phyloP scores from a whole-genome alignment of 352 stramenopile genomes.

The Pythium utonaiense region DNA sequence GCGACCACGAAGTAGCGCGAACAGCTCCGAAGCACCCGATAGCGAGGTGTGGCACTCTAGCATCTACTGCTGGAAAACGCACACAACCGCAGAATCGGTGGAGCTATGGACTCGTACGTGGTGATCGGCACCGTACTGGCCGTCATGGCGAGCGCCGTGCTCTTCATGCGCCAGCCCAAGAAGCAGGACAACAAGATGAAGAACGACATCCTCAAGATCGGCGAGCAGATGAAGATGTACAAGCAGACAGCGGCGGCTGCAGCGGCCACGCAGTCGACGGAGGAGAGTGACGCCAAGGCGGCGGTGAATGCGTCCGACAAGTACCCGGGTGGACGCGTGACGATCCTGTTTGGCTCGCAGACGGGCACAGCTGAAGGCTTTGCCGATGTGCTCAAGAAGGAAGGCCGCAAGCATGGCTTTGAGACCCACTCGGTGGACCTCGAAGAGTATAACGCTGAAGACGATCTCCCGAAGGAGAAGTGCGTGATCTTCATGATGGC shows the following conservation, averaged over 20 bases:
- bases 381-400: slow-evolving; percentile 90
- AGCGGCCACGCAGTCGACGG: background rate
- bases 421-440: slow-evolving; percentile 89
- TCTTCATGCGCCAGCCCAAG: slow-evolving; percentile 56
- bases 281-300: background rate
- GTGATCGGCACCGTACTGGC: slow-evolving; percentile 66
- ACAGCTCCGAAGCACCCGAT: too few species aligned
- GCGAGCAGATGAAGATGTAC: slow-evolving; percentile 83
- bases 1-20: too few species aligned
- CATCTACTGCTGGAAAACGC: background rate
- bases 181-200: slow-evolving; percentile 53
- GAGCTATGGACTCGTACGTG: slow-evolving; percentile 59
- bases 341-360: slow-evolving; percentile 96
- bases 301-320: slow-evolving; percentile 1
- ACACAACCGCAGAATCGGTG: slow-evolving; percentile 2
- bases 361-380: slow-evolving; percentile 98
- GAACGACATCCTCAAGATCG: slow-evolving; percentile 63
- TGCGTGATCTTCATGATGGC: slow-evolving; percentile 94
- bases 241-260: slow-evolving; percentile 51
- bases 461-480: slow-evolving; percentile 37
- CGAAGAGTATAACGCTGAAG: slow-evolving; percentile 91
- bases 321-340: slow-evolving; percentile 71
- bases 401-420: slow-evolving; percentile 87
- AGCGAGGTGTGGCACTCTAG: background rate
- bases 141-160: slow-evolving; percentile 54